These are phyloP conservation scores for Podospora conica DNA, from an alignment of 495 filamentous ascomycete species.

Conservation along the genomic window DNA sequence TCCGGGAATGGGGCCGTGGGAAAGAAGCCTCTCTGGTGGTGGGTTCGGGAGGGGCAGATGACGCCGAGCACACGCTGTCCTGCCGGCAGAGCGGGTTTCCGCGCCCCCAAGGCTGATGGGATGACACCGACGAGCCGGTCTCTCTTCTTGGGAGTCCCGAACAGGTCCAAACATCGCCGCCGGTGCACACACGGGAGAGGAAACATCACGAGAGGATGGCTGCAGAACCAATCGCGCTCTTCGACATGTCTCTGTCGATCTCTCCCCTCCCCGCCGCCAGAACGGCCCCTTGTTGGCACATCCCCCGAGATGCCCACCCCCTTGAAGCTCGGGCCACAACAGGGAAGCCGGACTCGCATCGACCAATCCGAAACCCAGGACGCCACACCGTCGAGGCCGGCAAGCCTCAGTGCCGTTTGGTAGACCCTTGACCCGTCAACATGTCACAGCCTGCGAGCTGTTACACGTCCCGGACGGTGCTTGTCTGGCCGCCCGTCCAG, in stretches of 20 bases:
- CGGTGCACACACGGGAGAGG: background rate
- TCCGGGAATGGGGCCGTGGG: background rate
- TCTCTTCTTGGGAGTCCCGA: background rate
- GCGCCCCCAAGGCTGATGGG: constrained; percentile 10
- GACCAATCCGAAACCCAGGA: constrained; percentile 21
- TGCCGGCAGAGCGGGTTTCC: constrained; percentile 13
- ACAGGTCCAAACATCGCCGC: background rate
- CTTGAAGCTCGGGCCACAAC: constrained; percentile 15
- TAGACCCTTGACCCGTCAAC: constrained; percentile 12
- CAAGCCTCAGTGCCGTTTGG: constrained; percentile 25
- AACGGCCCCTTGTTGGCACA: background rate
- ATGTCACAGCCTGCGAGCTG: constrained; percentile 12
- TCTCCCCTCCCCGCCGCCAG: background rate
- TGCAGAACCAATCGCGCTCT: background rate
- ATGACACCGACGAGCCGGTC: constrained; percentile 1
- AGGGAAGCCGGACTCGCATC: constrained; percentile 18
- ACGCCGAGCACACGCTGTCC: background rate
- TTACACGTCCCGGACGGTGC: constrained; percentile 24
- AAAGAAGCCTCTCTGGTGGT: background rate
- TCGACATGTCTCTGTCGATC: background rate
- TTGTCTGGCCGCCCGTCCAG: constrained; percentile 16
- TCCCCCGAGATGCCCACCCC: background rate
- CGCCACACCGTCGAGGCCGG: constrained; percentile 14
- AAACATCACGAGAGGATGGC: background rate
- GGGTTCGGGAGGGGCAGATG: background rate